phyloP scores from a whole-genome alignment of 2,329 filamentous ascomycete species.

The Chrysoporthe deuterocubensis region DNA sequence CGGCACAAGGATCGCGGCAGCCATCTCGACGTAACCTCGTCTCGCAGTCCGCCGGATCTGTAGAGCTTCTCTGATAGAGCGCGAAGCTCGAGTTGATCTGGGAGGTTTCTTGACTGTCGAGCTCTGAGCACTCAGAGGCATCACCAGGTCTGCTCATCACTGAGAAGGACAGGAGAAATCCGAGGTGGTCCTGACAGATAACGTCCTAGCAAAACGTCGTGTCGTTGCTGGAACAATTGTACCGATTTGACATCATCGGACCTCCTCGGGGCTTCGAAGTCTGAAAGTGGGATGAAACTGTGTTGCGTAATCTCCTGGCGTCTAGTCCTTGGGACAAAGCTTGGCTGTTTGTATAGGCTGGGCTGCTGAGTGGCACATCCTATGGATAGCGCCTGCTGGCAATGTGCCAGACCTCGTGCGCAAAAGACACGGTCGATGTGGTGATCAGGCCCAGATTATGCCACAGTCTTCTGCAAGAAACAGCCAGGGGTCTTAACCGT shows the following conservation, averaged over 20 bases:
- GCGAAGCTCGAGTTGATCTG: background rate
- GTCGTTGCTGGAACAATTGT: background rate
- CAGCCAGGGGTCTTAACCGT: background rate
- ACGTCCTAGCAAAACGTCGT: background rate
- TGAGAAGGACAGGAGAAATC: background rate
- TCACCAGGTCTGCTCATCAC: background rate
- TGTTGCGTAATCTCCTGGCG: background rate
- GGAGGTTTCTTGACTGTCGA: background rate
- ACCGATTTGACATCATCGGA: background rate
- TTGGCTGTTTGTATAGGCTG: background rate
- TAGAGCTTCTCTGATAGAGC: background rate
- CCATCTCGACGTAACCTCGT: background rate
- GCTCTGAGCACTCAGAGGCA: background rate
- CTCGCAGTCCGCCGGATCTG: background rate
- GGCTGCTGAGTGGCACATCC: background rate
- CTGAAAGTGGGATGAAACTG: background rate
- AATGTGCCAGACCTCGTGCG: background rate
- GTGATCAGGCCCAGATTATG: background rate
- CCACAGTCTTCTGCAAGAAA: background rate
- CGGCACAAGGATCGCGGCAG: constrained; percentile 7
- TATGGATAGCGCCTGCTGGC: background rate
- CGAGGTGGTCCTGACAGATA: background rate
- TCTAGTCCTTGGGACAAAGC: background rate
- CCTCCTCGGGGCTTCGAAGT: background rate
- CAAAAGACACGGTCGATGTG: background rate